These are phyloP conservation scores for Spencermartinsiella ligniputridi DNA, from an alignment of 1,139 yeast species.

Conservation along the genomic window DNA sequence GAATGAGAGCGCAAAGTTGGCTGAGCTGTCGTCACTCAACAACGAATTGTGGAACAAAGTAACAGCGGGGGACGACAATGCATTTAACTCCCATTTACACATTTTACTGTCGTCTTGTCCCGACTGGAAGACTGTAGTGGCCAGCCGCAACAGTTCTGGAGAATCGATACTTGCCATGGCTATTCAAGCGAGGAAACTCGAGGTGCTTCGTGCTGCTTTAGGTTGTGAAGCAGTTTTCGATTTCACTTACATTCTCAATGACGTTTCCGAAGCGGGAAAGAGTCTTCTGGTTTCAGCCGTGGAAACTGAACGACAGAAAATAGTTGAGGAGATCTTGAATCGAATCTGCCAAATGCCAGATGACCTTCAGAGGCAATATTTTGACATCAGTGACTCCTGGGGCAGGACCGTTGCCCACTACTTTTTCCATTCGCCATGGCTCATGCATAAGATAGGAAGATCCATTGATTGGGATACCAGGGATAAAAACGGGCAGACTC, in stretches of 20 bases:
- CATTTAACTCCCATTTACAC: constrained; percentile 3
- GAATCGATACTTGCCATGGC: constrained; percentile 51
- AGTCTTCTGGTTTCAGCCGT: constrained; percentile 61
- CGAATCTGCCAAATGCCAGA: constrained; percentile 44
- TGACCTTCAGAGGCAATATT: constrained; percentile 46
- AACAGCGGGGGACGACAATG: background rate
- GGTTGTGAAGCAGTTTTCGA: constrained; percentile 42
- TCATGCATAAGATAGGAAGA: constrained; percentile 53
- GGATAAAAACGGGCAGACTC: constrained; percentile 72
- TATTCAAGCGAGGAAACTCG: constrained; percentile 20
- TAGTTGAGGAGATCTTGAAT: constrained; percentile 47
- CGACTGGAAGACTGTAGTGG: constrained; percentile 42
- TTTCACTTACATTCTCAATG: constrained; percentile 63
- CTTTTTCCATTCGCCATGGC: constrained; percentile 52
- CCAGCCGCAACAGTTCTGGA: constrained; percentile 56
- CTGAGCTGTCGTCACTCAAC: constrained; percentile 46
- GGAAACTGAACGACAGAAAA: constrained; percentile 47
- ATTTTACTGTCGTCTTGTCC: constrained; percentile 23
- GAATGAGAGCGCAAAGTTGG: constrained; percentile 42
- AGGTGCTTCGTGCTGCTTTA: constrained; percentile 45
- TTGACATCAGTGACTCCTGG: constrained; percentile 48
- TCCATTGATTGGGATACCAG: constrained; percentile 65
- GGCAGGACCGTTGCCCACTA: constrained; percentile 69
- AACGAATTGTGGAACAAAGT: constrained; percentile 52
- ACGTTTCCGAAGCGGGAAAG: constrained; percentile 49